Evolutionary conservation across 108 stramenopile genomes (phyloP).

Genomic region (Pelagomonas calceolata): DNA sequence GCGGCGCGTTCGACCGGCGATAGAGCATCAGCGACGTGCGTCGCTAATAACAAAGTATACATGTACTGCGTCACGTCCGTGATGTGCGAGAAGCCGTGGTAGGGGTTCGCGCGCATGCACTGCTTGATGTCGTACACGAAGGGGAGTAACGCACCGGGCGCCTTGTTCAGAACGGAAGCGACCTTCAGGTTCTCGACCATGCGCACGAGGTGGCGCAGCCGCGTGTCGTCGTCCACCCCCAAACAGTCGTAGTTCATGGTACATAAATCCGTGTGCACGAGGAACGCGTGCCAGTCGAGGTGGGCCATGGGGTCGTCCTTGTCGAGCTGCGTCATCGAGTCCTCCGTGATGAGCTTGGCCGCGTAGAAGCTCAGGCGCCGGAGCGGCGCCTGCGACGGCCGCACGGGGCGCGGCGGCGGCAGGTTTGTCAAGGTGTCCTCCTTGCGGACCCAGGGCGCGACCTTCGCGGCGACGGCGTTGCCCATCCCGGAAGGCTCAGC

Average conservation of each 20-base stretch:
- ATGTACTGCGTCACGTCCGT: slow-evolving; percentile 27
- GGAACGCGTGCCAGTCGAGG: not conserved
- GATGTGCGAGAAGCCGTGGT: slow-evolving; percentile 31
- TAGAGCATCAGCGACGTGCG: slow-evolving; percentile 12
- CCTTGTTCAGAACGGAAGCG: not conserved
- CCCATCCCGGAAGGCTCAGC: too few relatives aligned
- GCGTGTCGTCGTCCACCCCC: not conserved
- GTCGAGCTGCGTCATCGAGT: not conserved
- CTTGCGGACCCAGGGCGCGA: too few relatives aligned
- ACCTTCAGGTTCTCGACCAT: not conserved
- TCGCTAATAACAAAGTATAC: slow-evolving; percentile 4
- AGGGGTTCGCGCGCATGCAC: slow-evolving; percentile 1
- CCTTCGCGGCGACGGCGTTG: too few relatives aligned
- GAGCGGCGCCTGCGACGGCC: too few relatives aligned
- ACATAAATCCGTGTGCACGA: not conserved
- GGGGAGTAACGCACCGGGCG: not conserved
- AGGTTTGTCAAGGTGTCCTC: too few relatives aligned
- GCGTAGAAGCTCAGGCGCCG: not conserved
- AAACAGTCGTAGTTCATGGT: not conserved
- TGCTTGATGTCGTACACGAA: not conserved
- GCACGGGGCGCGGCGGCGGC: too few relatives aligned
- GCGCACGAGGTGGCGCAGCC: not conserved
- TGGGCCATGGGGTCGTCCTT: not conserved
- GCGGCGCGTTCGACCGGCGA: slow-evolving; percentile 19
- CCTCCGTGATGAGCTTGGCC: not conserved